Evolutionary conservation across 2,329 filamentous ascomycete genomes (phyloP).

Genomic region (Ambrosiella xylebori): DNA sequence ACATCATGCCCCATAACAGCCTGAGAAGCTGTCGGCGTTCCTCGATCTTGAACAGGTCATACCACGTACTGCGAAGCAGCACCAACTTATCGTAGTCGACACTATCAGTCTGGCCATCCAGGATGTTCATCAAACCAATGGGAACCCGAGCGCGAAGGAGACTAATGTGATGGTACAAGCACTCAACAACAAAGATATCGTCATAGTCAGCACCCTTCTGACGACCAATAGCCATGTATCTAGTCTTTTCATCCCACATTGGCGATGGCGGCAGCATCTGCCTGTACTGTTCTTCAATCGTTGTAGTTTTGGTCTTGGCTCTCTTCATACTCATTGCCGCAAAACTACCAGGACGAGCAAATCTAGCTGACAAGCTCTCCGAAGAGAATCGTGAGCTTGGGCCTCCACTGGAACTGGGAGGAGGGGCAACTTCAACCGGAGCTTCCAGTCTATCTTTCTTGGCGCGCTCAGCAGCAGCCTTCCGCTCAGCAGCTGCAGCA

Average conservation of each 20-base stretch:
- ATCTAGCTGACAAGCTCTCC: not conserved
- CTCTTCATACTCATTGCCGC: no score
- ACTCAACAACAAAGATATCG: conserved; percentile 44
- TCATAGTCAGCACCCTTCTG: conserved; percentile 31
- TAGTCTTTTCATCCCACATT: conserved; percentile 43
- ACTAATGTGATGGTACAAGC: conserved; percentile 43
- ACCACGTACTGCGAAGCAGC: conserved; percentile 43
- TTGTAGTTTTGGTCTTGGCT: conserved; percentile 19
- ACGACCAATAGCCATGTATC: conserved; percentile 40
- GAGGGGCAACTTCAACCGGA: conserved; percentile 16
- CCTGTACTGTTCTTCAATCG: conserved; percentile 35
- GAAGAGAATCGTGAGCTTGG: no score
- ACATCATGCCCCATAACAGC: conserved; percentile 41
- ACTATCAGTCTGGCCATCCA: conserved; percentile 29
- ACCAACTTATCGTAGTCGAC: conserved; percentile 35
- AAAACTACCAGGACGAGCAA: not conserved
- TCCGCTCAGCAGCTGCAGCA: conserved; percentile 29
- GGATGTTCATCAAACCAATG: conserved; percentile 30
- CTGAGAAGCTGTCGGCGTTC: conserved; percentile 40
- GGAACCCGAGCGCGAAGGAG: conserved; percentile 43
- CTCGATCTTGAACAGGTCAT: conserved; percentile 37
- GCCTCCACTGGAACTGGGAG: not conserved
- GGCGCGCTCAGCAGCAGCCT: conserved; percentile 19
- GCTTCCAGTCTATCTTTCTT: conserved; percentile 10
- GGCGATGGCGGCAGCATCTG: conserved; percentile 37